These are phyloP conservation scores for Pulveroboletus ridleyi DNA, from an alignment of 1,284 basidiomycete species.

Conservation along the genomic window DNA sequence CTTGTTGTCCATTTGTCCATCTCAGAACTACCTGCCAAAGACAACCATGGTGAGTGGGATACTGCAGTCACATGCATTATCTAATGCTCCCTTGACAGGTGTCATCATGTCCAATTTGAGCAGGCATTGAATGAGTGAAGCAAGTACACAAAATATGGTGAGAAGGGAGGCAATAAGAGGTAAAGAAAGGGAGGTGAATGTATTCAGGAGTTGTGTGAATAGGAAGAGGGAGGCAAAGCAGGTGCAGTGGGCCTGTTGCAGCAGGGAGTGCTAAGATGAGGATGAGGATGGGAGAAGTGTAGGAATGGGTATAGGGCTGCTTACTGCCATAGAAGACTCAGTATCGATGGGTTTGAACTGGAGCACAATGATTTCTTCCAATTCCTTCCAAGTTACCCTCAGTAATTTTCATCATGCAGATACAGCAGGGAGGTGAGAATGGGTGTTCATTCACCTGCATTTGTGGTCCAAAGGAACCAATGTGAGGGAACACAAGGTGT, in stretches of 20 bases:
- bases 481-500: slow-evolving; percentile 6
- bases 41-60: slow-evolving; percentile 93
- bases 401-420: slow-evolving; percentile 30
- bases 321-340: slow-evolving; percentile 25
- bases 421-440: slow-evolving; percentile 30
- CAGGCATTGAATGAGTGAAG: slow-evolving; percentile 75
- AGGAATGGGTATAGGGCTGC: slow-evolving; percentile 9
- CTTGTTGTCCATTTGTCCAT: slow-evolving; percentile 26
- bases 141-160: slow-evolving; percentile 84
- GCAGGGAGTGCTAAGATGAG: neutral
- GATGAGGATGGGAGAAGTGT: slow-evolving; percentile 1
- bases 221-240: neutral
- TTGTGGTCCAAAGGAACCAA: slow-evolving; percentile 1
- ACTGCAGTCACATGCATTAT: slow-evolving; percentile 79
- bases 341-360: slow-evolving; percentile 20
- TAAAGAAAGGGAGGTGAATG: slow-evolving; percentile 27
- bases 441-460: neutral
- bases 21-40: slow-evolving; percentile 92
- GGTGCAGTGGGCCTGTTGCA: slow-evolving; percentile 14
- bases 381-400: slow-evolving; percentile 27
- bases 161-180: slow-evolving; percentile 84
- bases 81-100: slow-evolving; percentile 78
- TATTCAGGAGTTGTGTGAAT: slow-evolving; percentile 1
- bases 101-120: slow-evolving; percentile 63
- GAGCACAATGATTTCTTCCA: slow-evolving; percentile 26